Evolutionary conservation across 768 basidiomycete genomes (phyloP).

Genomic region (Goffeauzyma gilvescens): DNA sequence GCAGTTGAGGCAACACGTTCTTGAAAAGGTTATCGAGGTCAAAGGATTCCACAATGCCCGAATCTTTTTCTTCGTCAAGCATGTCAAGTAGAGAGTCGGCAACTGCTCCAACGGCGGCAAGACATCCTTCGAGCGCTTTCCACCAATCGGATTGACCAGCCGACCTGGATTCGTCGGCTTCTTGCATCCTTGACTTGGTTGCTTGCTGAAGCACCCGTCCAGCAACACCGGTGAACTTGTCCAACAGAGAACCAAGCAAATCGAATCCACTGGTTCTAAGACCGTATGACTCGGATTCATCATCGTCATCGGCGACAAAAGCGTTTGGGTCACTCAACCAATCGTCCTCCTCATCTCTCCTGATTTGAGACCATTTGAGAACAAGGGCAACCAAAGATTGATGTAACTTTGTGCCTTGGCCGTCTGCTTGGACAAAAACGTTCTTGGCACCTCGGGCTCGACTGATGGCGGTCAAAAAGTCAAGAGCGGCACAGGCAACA

Average conservation of each 20-base stretch:
- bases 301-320: constrained; percentile 87
- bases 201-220: constrained; percentile 39
- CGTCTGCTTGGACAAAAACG: constrained; percentile 45
- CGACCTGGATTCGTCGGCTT: constrained; percentile 43
- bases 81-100: constrained; percentile 56
- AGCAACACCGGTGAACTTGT: constrained; percentile 26
- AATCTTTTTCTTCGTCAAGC: constrained; percentile 54
- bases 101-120: constrained; percentile 65
- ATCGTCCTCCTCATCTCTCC: constrained; percentile 77
- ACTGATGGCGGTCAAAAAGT: constrained; percentile 49
- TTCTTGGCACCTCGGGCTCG: constrained; percentile 45
- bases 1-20: constrained; percentile 57
- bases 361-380: constrained; percentile 66
- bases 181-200: constrained; percentile 41
- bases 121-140: constrained; percentile 68
- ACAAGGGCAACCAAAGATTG: too few species aligned
- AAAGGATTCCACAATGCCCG: constrained; percentile 46
- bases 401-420: too few species aligned
- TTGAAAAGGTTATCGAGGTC: constrained; percentile 60
- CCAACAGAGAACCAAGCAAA: constrained; percentile 40
- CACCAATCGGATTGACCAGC: constrained; percentile 57
- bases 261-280: constrained; percentile 71
- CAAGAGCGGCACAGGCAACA: too few species aligned
- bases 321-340: constrained; percentile 80
- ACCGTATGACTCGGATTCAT: constrained; percentile 64